These are phyloP conservation scores for Lachnellula suecica DNA, from an alignment of 2,329 filamentous ascomycete species.

Conservation along the genomic window DNA sequence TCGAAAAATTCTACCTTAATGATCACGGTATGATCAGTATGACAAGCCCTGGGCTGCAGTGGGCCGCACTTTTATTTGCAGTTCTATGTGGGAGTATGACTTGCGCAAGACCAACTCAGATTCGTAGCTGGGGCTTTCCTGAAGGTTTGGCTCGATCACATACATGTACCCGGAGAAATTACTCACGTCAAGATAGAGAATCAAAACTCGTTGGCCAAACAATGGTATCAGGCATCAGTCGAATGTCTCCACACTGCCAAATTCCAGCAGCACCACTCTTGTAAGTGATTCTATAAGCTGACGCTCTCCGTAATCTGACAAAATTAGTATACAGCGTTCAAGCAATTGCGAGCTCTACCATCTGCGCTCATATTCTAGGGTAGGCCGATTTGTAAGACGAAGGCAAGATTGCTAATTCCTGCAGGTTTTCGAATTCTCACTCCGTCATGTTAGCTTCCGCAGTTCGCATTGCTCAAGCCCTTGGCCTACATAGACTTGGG, in stretches of 20 bases:
- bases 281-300: constrained; percentile 1
- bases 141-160: constrained; percentile 14
- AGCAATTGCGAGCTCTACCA: constrained; percentile 46
- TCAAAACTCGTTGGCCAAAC: constrained; percentile 39
- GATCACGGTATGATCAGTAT: constrained; percentile 35
- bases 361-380: constrained; percentile 47
- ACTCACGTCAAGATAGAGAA: constrained; percentile 30
- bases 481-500: constrained; percentile 43
- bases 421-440: constrained; percentile 44
- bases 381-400: neutral
- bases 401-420: neutral
- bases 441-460: constrained; percentile 44
- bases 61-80: constrained; percentile 45
- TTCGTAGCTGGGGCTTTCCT: constrained; percentile 43
- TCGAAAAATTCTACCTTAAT: constrained; percentile 38
- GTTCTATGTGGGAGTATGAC: constrained; percentile 43
- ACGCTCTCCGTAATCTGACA: neutral
- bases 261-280: constrained; percentile 42
- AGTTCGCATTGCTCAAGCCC: constrained; percentile 45
- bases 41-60: constrained; percentile 40
- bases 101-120: constrained; percentile 36
- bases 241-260: constrained; percentile 45
- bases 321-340: constrained; percentile 40
- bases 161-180: neutral
- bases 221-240: constrained; percentile 46